These are phyloP conservation scores for Biancaea sappan DNA, from an alignment of 306 rosid species.

Conservation along the genomic window DNA sequence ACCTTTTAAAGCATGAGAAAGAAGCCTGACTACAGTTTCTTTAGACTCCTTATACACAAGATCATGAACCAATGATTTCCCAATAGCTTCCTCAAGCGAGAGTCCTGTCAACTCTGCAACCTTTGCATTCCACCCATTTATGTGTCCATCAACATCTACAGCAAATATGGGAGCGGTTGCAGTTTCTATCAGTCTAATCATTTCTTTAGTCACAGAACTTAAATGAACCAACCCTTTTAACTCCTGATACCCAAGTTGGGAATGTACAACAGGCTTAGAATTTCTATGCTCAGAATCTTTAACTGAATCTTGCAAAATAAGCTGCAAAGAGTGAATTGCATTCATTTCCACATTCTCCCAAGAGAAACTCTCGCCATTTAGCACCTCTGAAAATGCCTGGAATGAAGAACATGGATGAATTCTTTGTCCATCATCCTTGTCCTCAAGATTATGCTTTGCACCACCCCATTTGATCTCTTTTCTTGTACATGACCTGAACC, in stretches of 20 bases:
- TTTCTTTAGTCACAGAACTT: slow-evolving; percentile 89
- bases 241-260: slow-evolving; percentile 50
- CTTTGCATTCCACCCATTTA: slow-evolving; percentile 97
- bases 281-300: slow-evolving; percentile 56
- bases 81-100: slow-evolving; percentile 81
- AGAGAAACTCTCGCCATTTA: slow-evolving; percentile 81
- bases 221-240: slow-evolving; percentile 82
- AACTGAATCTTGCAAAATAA: slow-evolving; percentile 79
- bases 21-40: slow-evolving; percentile 69
- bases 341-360: slow-evolving; percentile 98
- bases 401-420: slow-evolving; percentile 98
- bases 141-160: slow-evolving; percentile 71
- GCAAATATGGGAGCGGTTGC: slow-evolving; percentile 96
- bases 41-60: slow-evolving; percentile 76
- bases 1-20: slow-evolving; percentile 79
- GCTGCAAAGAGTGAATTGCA: slow-evolving; percentile 92
- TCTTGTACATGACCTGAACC: slow-evolving; percentile 85
- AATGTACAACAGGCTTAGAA: slow-evolving; percentile 63
- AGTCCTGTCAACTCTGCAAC: slow-evolving; percentile 89
- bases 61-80: slow-evolving; percentile 80
- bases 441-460: slow-evolving; percentile 94
- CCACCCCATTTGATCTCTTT: slow-evolving; percentile 96
- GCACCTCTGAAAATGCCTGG: slow-evolving; percentile 93
- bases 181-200: slow-evolving; percentile 94
- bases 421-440: slow-evolving; percentile 89